phyloP scores from a whole-genome alignment of 805 yeast genomes.

The Wickerhamomyces silvicola region DNA sequence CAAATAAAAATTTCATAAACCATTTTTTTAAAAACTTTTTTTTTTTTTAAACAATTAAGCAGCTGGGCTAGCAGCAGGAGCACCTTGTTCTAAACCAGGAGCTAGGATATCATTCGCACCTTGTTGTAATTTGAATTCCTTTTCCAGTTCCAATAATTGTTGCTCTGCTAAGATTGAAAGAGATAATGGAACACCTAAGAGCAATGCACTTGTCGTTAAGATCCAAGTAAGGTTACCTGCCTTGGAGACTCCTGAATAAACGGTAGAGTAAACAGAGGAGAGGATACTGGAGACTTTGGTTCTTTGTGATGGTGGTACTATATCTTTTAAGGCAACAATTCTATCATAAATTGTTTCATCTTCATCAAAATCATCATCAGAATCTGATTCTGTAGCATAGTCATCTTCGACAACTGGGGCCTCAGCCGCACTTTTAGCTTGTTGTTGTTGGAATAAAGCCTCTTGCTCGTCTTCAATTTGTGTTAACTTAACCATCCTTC shows the following conservation, averaged over 20 bases:
- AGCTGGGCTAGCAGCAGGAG: slow-evolving; percentile 26
- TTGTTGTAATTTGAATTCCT: slow-evolving; percentile 77
- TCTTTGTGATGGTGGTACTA: slow-evolving; percentile 85
- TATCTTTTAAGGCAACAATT: slow-evolving; percentile 85
- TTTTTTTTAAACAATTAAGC: slow-evolving; percentile 6
- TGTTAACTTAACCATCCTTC: slow-evolving; percentile 66
- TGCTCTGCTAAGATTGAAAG: slow-evolving; percentile 87
- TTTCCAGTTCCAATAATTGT: slow-evolving; percentile 90
- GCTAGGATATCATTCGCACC: slow-evolving; percentile 71
- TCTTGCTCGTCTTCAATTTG: slow-evolving; percentile 53
- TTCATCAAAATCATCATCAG: slow-evolving; percentile 70
- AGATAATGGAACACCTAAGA: slow-evolving; percentile 90
- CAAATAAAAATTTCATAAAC: not conserved
- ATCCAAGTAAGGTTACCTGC: slow-evolving; percentile 83
- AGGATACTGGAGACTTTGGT: slow-evolving; percentile 31
- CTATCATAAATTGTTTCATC: slow-evolving; percentile 85
- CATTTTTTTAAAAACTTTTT: not conserved
- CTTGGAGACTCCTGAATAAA: slow-evolving; percentile 43
- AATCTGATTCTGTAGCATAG: slow-evolving; percentile 38
- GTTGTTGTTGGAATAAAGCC: slow-evolving; percentile 24
- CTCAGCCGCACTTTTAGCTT: slow-evolving; percentile 28
- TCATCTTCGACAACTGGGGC: slow-evolving; percentile 33
- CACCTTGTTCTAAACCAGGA: slow-evolving; percentile 50
- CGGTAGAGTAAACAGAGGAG: slow-evolving; percentile 30
- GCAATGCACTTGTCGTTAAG: slow-evolving; percentile 71